Evolutionary conservation across 306 rosid species (phyloP).

Genomic region (Prunus davidiana): DNA sequence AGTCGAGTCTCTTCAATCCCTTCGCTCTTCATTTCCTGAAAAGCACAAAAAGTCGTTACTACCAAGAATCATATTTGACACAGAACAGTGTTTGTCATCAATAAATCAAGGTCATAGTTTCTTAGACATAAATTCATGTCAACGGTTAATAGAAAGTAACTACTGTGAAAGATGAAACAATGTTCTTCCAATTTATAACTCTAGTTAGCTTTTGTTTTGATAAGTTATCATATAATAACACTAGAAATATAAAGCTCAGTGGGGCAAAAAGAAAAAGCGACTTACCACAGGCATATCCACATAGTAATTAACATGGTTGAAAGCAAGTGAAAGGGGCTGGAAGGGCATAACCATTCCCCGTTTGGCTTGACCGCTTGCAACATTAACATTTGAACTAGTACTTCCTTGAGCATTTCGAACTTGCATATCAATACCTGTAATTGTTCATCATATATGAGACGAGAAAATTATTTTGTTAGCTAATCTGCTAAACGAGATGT

Average conservation of each 20-base stretch:
- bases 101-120: neutral
- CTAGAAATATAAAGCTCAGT: neutral
- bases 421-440: constrained; percentile 27
- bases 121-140: neutral
- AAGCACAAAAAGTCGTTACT: neutral
- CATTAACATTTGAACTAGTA: neutral
- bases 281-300: constrained; percentile 35
- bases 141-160: too few relatives aligned
- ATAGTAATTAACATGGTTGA: constrained; percentile 35
- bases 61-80: neutral
- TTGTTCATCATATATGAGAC: neutral
- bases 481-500: neutral
- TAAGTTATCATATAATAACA: neutral
- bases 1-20: neutral
- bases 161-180: neutral
- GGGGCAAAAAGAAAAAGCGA: neutral
- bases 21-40: constrained; percentile 30
- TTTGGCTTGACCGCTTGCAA: constrained; percentile 6
- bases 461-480: neutral
- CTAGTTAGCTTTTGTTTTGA: neutral
- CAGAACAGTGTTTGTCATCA: neutral
- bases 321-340: constrained; percentile 35
- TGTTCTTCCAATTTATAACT: too few relatives aligned
- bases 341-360: constrained; percentile 35
- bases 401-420: constrained; percentile 16